Percentiles rank a stretch among this genome's conserved stretches.
Evolutionary conservation across 179 eudicot species (phyloP).

Genomic region (Spinacia oleracea): DNA sequence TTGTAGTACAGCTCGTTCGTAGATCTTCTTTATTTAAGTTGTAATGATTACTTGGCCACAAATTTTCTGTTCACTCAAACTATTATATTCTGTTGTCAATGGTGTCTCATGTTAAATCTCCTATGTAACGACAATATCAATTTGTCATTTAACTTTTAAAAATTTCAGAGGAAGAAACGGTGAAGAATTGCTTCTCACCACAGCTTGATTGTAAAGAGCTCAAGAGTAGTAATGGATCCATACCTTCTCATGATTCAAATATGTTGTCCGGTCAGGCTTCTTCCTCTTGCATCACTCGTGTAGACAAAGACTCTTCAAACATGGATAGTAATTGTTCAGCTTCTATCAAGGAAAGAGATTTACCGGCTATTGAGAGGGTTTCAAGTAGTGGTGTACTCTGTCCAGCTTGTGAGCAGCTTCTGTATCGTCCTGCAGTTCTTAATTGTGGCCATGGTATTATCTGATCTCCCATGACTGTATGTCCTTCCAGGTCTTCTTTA

Average conservation of each 20-base stretch:
- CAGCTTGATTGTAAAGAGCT: constrained; percentile 37
- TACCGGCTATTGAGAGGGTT: constrained; percentile 26
- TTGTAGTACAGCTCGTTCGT: not conserved
- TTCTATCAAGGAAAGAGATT: constrained; percentile 22
- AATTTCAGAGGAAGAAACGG: constrained; percentile 56
- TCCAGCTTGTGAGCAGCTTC: constrained; percentile 55
- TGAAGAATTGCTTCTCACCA: constrained; percentile 48
- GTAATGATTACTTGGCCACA: not conserved
- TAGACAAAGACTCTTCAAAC: constrained; percentile 15
- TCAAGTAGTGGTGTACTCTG: constrained; percentile 53
- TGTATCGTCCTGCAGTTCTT: constrained; percentile 68
- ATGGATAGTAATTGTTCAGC: constrained; percentile 17
- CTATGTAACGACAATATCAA: not conserved
- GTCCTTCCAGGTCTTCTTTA: not conserved
- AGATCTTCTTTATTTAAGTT: not conserved
- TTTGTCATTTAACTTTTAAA: constrained; percentile 12
- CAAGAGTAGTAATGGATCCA: constrained; percentile 12
- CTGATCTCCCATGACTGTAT: constrained; percentile 6
- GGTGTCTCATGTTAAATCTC: not conserved
- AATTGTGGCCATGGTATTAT: constrained; percentile 86
- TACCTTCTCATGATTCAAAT: constrained; percentile 16
- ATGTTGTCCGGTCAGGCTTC: constrained; percentile 18
- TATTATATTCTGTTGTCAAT: not conserved
- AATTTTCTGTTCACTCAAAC: too few relatives aligned
- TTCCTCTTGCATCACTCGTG: constrained; percentile 16